Evolutionary conservation across 208 protist species (phyloP), one percentile per base, ranked within the genome.

Genomic region (Leishmania amazonensis): DNA sequence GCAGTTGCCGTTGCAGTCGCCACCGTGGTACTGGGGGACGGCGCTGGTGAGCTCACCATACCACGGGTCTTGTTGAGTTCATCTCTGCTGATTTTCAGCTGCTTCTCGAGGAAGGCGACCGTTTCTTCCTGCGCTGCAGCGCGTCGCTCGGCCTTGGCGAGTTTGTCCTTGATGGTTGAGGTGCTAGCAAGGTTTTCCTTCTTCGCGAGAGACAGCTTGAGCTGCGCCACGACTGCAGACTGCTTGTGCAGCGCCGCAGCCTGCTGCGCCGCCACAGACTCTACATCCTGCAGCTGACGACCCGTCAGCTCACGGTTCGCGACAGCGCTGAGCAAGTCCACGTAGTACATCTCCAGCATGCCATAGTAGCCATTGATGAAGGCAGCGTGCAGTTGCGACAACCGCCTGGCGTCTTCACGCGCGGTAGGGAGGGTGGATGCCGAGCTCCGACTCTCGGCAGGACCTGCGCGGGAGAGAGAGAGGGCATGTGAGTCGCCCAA

Each of bases 261-360:
- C 75, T 93, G 88, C 57, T 86, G 80, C n/a, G 60, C 65, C 42
- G 86, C 85, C 24, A 91, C 60, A 13, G 77, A 82, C 73, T 89
- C 85, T 68, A 83, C 77, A 75, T 84, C 76, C 42, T 86, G 74
- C 53, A 91, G 84, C 70, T 90, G 84, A 54, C 54, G 53, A 75
- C 85, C 85, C 28, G 87, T 71, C 76, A 91, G 38, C 75, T 90
- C 90, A 19, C 87, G 77, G 57, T 87, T 85, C 35, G 76, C 86
- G 45, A 95, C 85, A 35, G 86, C 83, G 74, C 88, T 85, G 17
- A 94, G 74, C 38, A 93, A 78, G 75, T 94, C 92, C 15, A 95
- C 84, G 83, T 93, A 91, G 85, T 93, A 91, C 75, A 87, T 86
- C 75, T 94, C 92, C 3, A 91, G 82, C 62, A 85, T 85, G 57